Percentiles rank a stretch among this genome's conserved stretches.
Conservation (phyloP, 768 basidiomycete species). For the Psilocybe tampanensis region DNA sequence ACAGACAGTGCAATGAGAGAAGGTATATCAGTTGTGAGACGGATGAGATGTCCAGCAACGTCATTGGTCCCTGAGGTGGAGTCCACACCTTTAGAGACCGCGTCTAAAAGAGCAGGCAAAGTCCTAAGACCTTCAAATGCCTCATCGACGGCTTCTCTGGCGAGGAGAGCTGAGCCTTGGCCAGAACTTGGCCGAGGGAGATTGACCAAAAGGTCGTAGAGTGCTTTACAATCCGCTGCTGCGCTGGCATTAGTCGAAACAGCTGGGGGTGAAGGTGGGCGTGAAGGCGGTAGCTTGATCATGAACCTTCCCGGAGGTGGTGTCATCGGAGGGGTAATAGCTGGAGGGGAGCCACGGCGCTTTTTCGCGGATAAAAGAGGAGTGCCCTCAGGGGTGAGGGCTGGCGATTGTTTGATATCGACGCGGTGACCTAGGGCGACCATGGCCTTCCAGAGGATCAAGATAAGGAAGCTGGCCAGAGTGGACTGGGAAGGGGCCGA, state of each 20-base stretch:
- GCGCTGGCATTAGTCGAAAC: constrained; percentile 39
- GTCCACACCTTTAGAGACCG: constrained; percentile 29
- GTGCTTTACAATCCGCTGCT: constrained; percentile 58
- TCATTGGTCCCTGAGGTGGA: constrained; percentile 23
- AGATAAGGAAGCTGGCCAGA: constrained; percentile 73
- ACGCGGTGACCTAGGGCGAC: constrained; percentile 72
- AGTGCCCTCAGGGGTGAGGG: constrained; percentile 37
- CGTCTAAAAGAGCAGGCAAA: constrained; percentile 59
- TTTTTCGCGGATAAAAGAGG: constrained; percentile 38
- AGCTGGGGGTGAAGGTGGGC: constrained; percentile 64
- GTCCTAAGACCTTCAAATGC: constrained; percentile 68
- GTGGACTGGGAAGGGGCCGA: constrained; percentile 57
- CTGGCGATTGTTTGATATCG: constrained; percentile 37
- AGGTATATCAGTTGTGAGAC: constrained; percentile 65
- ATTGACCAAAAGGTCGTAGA: constrained; percentile 60
- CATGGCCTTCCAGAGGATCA: constrained; percentile 72
- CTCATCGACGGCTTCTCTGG: constrained; percentile 82
- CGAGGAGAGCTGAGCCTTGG: constrained; percentile 51
- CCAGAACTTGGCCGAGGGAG: constrained; percentile 64
- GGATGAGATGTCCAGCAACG: constrained; percentile 46
- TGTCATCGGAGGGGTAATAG: constrained; percentile 54
- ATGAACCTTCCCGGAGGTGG: constrained; percentile 62
- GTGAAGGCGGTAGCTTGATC: constrained; percentile 68
- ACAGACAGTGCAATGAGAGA: constrained; percentile 76
- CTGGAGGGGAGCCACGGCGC: constrained; percentile 36